These are phyloP conservation scores for Cladosporium sp. DNA, from an alignment of 2,329 filamentous ascomycete species.

Conservation along the genomic window DNA sequence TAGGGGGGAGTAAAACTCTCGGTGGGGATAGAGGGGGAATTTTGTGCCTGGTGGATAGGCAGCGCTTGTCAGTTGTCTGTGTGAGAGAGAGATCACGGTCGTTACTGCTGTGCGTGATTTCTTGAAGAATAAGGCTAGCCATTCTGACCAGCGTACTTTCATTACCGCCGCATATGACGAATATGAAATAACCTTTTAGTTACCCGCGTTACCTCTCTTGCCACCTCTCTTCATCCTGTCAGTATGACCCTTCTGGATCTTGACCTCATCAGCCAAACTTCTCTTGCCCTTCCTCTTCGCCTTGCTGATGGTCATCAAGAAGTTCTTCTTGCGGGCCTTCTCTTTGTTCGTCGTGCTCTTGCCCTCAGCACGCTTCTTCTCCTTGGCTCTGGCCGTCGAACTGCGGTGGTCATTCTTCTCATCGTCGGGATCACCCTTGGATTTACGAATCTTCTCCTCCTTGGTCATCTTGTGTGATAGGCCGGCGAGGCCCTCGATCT, in stretches of 20 bases:
- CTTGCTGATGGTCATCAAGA: slow-evolving; percentile 96
- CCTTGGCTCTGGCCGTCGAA: slow-evolving; percentile 78
- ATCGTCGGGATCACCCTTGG: slow-evolving; percentile 77
- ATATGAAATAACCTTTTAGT: background rate
- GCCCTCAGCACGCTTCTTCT: slow-evolving; percentile 83
- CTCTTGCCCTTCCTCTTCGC: slow-evolving; percentile 94
- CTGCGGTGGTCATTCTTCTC: slow-evolving; percentile 69
- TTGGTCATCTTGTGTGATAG: slow-evolving; percentile 80
- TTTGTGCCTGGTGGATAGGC: background rate
- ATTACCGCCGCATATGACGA: background rate
- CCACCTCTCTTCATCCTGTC: slow-evolving; percentile 83
- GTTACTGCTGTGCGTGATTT: background rate
- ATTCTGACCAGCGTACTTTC: background rate
- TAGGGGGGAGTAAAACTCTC: background rate
- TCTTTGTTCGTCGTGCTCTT: slow-evolving; percentile 98
- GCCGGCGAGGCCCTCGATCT: slow-evolving; percentile 83
- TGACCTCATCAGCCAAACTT: slow-evolving; percentile 82
- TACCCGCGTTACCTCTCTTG: slow-evolving; percentile 66
- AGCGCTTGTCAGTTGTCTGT: background rate
- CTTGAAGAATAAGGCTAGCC: background rate
- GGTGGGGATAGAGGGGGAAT: background rate
- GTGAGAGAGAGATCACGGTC: background rate
- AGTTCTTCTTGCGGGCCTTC: slow-evolving; percentile 97
- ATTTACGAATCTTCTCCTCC: slow-evolving; percentile 82
- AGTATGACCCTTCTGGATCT: slow-evolving; percentile 77